Evolutionary conservation across 257 asterid species (phyloP), one percentile per base, ranked within the genome.

Genomic region (Solanum peruvianum): DNA sequence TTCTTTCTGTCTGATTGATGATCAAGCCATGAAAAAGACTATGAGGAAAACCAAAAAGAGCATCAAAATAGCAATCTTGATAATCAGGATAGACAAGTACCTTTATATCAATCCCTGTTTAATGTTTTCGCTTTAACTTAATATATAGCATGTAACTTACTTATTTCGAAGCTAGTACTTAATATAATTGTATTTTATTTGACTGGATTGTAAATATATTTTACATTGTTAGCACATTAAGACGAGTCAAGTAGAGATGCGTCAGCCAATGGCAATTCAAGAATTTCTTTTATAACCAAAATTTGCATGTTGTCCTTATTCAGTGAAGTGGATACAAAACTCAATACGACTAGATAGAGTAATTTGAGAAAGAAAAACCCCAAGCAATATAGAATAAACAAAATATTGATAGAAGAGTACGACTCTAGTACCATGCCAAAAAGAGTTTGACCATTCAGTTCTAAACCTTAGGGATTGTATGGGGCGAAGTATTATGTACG

Each of bases 1-100:
- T 93, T 75, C 96, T 91, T 88, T 69, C 25, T 67, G 27, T 72
- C 56, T 47, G 82, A 23, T 70, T 70, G 71, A 45, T 69, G 69
- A 31, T 84, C 76, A 45, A 37, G 84, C 44, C 42, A 64, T 83
- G 49, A 82, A 82, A 11, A 45, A 87, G 87, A 37, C 87, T 64
- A 4, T 35, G n/a, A 44, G 84, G 64, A 77, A 77, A 44, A 77
- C 84, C 84, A 27, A 45, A 45, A 27, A 27, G 83, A n/a, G 39
- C 44, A 82, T 20, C 5, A 23, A 83, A 58, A n/a, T 33, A n/a
- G 75, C 73, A 83, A 83, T 35, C 77, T 83, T 83, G 86, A 83
- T 62, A n/a, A 62, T 37, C 3, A 62, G 41, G 75, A 56, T 45
- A 39, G 86, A 9, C 25, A 52, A 56, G 86, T 35, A 25, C 35